Evolutionary conservation across 176 grass and related monocot species (phyloP), one percentile per base, ranked within the genome.

Genomic region (Cenchrus americanus): DNA sequence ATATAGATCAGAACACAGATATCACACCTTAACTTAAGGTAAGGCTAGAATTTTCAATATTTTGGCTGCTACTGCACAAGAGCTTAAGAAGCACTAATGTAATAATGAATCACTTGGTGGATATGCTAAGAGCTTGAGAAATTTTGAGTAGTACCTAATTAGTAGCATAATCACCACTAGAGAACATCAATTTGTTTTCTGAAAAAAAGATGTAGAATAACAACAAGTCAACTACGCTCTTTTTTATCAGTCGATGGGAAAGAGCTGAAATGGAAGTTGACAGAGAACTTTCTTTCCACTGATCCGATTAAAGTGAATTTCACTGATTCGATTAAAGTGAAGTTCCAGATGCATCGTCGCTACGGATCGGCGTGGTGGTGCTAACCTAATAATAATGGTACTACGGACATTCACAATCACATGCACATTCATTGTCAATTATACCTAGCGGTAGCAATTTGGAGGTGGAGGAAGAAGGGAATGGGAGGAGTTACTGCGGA

Each of bases 1-100:
- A 44, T 24, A 49, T 50, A 55, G 5, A 13, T 55, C 57, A 69
- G 52, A 49, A 76, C 13, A 24, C 12, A 85, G 19, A 54, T 65
- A 22, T 3, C 8, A 0, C 67, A 52, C 3, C 11, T 14, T 68
- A 52, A 58, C 5, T 21, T 67, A 50, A 50, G 52, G 19, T 51
- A 42, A 59, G 52, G 24, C 14, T 54, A 80, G 7, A 69, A 59
- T 48, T 82, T 18, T 62, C 15, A 61, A 50, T 79, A 44, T 30
- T 51, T 23, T 41, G 22, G n/a, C 23, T 75, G 26, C 46, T 8
- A 76, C 14, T 10, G 5, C 2, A 23, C 1, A n/a, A 15, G 43
- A 37, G 34, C 34, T 37, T 37, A 37, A 37, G 34, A 37, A 37
- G 34, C 34, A 37, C 34, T 37, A 37, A 4, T 37, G 34, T 37